Evolutionary conservation across 1,284 basidiomycete genomes (phyloP).

Genomic region (Apiotrichum sp.): DNA sequence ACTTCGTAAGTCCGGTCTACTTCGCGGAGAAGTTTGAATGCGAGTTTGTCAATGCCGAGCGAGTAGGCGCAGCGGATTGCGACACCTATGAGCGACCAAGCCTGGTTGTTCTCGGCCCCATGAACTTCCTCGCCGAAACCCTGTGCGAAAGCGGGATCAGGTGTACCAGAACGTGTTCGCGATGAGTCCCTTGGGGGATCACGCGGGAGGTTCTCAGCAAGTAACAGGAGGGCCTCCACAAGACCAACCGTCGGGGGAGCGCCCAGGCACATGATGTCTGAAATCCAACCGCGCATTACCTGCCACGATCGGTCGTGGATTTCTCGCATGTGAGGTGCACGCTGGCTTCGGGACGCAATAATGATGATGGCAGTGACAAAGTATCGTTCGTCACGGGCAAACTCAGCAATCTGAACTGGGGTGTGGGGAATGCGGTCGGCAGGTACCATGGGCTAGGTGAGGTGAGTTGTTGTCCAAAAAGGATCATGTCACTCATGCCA

Average conservation of each 20-base stretch:
- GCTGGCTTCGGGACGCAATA: constrained; percentile 44
- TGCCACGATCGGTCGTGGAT: constrained; percentile 41
- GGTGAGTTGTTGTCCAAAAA: background rate
- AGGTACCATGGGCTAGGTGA: constrained; percentile 45
- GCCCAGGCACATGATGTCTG: constrained; percentile 40
- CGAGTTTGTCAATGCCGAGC: constrained; percentile 43
- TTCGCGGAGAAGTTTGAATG: constrained; percentile 31
- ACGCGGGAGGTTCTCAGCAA: constrained; percentile 45
- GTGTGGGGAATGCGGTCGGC: constrained; percentile 43
- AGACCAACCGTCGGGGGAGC: constrained; percentile 41
- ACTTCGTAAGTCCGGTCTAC: constrained; percentile 34
- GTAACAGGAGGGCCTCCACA: constrained; percentile 42
- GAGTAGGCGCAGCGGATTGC: constrained; percentile 43
- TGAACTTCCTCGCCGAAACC: constrained; percentile 37
- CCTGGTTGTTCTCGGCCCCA: constrained; percentile 43
- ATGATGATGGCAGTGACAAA: constrained; percentile 47
- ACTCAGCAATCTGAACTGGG: constrained; percentile 38
- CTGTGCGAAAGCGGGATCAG: constrained; percentile 25
- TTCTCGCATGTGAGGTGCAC: constrained; percentile 26
- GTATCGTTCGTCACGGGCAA: constrained; percentile 45
- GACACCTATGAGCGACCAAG: constrained; percentile 44
- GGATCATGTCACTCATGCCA: background rate
- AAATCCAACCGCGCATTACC: constrained; percentile 44
- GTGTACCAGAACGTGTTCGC: background rate
- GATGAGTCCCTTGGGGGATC: constrained; percentile 17